These are phyloP conservation scores for Rozella allomycis DNA, from an alignment of 371 early-diverging fungal species.

Conservation along the genomic window DNA sequence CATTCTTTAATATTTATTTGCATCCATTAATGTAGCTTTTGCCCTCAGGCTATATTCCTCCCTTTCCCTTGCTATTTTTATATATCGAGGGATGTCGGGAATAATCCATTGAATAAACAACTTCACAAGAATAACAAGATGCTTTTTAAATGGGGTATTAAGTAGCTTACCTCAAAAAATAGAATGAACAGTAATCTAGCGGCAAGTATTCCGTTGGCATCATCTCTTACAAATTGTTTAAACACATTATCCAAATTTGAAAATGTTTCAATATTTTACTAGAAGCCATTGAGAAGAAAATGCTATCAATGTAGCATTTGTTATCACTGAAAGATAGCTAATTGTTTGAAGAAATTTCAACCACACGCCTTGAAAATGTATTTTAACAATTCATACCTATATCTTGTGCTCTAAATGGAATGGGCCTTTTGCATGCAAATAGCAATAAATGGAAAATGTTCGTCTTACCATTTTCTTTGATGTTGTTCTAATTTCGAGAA, in stretches of 20 bases:
- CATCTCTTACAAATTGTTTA: conserved; percentile 2
- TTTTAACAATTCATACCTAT: conserved; percentile 6
- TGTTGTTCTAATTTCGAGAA: conserved; percentile 28
- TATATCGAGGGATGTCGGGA: conserved; percentile 16
- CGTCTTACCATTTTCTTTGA: conserved; percentile 11
- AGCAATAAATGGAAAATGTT: no score
- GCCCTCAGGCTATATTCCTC: conserved; percentile 23
- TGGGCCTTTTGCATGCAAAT: conserved; percentile 16
- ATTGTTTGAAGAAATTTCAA: conserved; percentile 13
- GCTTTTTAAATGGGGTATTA: conserved; percentile 5
- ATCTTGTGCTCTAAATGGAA: conserved; percentile 16
- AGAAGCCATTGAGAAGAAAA: conserved; percentile 17
- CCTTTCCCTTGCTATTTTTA: conserved; percentile 16
- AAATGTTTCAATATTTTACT: not conserved
- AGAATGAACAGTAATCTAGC: conserved; percentile 19
- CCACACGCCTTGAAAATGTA: conserved; percentile 18
- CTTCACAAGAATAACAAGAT: conserved; percentile 15
- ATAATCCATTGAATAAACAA: conserved; percentile 12
- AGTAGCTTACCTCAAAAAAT: conserved; percentile 17
- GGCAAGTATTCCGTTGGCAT: conserved; percentile 6
- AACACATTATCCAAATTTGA: no score
- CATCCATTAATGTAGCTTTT: no score
- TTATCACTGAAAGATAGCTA: conserved; percentile 17
- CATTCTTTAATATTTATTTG: no score
- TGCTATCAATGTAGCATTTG: conserved; percentile 31